Conservation (phyloP, 768 basidiomycete genomes). For the Chalciporus piperatus region DNA sequence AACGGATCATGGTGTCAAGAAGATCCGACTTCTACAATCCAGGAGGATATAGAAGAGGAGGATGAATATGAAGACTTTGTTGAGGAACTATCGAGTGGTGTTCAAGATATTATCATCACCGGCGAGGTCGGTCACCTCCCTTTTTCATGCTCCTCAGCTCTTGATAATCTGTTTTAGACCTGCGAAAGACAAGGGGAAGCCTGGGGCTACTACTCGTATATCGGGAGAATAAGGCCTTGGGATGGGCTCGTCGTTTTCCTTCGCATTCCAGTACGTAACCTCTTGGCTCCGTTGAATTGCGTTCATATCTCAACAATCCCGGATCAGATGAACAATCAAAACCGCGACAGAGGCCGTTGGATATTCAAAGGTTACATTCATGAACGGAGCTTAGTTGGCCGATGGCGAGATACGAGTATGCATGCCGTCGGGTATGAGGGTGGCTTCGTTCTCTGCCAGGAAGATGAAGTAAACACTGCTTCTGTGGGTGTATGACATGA, state of each 20-base stretch:
- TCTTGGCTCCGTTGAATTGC: neutral
- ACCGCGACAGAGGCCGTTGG: conserved; percentile 40
- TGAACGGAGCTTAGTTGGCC: conserved; percentile 47
- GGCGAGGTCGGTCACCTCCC: conserved; percentile 39
- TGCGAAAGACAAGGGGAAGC: conserved; percentile 42
- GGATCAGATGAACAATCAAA: conserved; percentile 34
- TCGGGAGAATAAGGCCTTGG: conserved; percentile 51
- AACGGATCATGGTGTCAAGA: conserved; percentile 15
- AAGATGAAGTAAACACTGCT: conserved; percentile 21
- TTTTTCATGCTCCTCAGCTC: neutral
- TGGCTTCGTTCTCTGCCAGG: conserved; percentile 43
- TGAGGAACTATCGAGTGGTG: conserved; percentile 37
- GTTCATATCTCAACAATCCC: conserved; percentile 11
- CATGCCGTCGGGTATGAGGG: conserved; percentile 48
- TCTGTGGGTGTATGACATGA: conserved; percentile 15
- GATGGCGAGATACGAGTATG: conserved; percentile 49
- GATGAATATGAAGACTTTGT: conserved; percentile 41
- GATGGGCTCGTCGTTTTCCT: conserved; percentile 49
- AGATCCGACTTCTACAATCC: conserved; percentile 13
- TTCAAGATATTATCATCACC: conserved; percentile 52
- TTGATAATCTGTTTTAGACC: conserved; percentile 31
- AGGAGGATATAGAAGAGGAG: conserved; percentile 26
- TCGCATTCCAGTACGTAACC: conserved; percentile 41
- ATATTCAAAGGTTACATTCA: conserved; percentile 54
- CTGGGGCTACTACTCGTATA: conserved; percentile 46